phyloP scores from a whole-genome alignment of 2,329 filamentous ascomycete species.

The Cercospora citrullina region DNA sequence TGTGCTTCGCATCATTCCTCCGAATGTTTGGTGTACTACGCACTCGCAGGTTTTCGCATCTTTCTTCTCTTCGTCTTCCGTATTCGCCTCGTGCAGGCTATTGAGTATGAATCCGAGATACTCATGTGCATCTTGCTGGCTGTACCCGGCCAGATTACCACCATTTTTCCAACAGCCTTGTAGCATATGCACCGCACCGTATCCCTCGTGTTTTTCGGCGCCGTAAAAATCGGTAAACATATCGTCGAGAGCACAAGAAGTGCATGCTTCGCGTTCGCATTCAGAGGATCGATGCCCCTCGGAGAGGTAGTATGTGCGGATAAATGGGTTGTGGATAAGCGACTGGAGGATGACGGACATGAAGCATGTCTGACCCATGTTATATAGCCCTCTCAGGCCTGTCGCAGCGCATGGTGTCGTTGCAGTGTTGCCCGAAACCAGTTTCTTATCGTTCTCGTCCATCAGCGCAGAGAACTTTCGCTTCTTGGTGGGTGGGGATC shows the following conservation, averaged over 20 bases:
- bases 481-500: slow-evolving; percentile 64
- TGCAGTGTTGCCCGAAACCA: slow-evolving; percentile 75
- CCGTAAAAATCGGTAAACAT: slow-evolving; percentile 65
- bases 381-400: slow-evolving; percentile 89
- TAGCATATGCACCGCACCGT: slow-evolving; percentile 85
- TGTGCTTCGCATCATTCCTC: slow-evolving; percentile 84
- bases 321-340: slow-evolving; percentile 87
- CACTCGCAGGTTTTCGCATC: slow-evolving; percentile 65
- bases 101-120: slow-evolving; percentile 96
- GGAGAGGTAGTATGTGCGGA: slow-evolving; percentile 87
- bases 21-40: slow-evolving; percentile 92
- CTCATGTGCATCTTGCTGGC: slow-evolving; percentile 95
- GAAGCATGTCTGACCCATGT: slow-evolving; percentile 97
- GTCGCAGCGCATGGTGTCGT: slow-evolving; percentile 80
- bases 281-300: slow-evolving; percentile 81
- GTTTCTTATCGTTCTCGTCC: slow-evolving; percentile 64
- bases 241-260: slow-evolving; percentile 62
- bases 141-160: slow-evolving; percentile 73
- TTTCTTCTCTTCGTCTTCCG: slow-evolving; percentile 45
- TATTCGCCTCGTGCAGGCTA: slow-evolving; percentile 77
- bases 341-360: slow-evolving; percentile 95
- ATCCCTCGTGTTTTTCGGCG: slow-evolving; percentile 81
- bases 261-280: slow-evolving; percentile 62
- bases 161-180: slow-evolving; percentile 83
- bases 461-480: slow-evolving; percentile 53